These are phyloP conservation scores for Durotheca rogersii DNA, from an alignment of 495 filamentous ascomycete genomes.

Conservation along the genomic window DNA sequence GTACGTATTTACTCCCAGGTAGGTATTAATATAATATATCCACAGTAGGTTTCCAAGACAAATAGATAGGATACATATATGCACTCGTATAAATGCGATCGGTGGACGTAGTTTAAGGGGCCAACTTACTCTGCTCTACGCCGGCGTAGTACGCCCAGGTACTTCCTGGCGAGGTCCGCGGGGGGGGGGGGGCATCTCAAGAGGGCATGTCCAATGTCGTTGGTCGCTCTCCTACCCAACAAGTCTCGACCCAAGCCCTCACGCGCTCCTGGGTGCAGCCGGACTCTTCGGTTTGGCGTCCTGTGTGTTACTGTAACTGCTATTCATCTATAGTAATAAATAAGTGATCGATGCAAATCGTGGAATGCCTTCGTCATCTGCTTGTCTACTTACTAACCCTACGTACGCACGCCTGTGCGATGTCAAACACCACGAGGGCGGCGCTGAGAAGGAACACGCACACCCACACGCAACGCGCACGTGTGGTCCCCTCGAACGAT, in stretches of 20 bases:
- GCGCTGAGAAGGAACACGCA: too few relatives aligned
- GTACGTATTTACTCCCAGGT: too few relatives aligned
- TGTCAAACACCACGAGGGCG: too few relatives aligned
- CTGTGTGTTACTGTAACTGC: background rate
- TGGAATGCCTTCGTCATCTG: background rate
- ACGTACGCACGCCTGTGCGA: background rate
- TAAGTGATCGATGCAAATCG: background rate
- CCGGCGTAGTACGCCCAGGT: too few relatives aligned
- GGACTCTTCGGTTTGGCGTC: background rate
- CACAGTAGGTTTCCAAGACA: too few relatives aligned
- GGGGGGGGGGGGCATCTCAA: too few relatives aligned
- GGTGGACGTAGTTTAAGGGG: too few relatives aligned
- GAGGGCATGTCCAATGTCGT: background rate
- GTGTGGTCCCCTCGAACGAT: background rate
- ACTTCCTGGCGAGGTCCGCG: background rate
- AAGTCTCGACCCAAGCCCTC: background rate
- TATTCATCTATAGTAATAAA: background rate
- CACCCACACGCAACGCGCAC: background rate
- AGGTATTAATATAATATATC: too few relatives aligned
- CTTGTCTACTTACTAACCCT: background rate
- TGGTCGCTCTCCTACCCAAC: background rate
- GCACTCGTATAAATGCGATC: too few relatives aligned
- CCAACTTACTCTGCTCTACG: too few relatives aligned
- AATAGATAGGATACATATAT: too few relatives aligned
- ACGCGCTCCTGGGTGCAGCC: background rate